Evolutionary conservation across 345 rosid genomes (phyloP), one percentile per base, ranked within the genome.

Genomic region (Salix viminalis): DNA sequence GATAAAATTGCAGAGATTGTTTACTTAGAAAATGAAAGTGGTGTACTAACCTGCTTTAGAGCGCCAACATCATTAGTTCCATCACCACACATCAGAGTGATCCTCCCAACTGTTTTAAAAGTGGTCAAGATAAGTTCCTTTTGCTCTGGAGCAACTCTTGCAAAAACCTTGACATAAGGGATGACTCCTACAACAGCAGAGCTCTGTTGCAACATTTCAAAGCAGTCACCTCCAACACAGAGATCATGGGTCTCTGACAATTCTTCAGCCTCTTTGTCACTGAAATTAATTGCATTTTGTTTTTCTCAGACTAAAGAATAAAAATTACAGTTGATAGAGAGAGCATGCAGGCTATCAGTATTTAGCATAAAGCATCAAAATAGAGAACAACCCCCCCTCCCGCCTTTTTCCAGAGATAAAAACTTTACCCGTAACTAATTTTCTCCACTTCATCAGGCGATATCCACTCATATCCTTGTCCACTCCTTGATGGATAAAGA

Each of bases 61-160:
- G 99, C 99, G 78, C 99, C 99, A n/a, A 96, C 99, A 76, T 96
- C 99, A 89, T 96, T 96, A 56, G 99, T 96, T 39, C 99, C 99
- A 77, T 96, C 99, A 18, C 99, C 99, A 74, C 99, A 96, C 99
- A 96, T 96, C 75, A 96, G 79, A 67, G 99, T 91, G 41, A 90
- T 79, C 82, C 99, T 90, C 80, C 99, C 97, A 32, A 94, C 97
- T 21, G 92, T 84, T 83, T 94, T 96, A 72, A 91, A 92, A 39
- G 99, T 94, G 39, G 93, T 94, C 89, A 94, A 72, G 80, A 96
- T 96, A 41, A 96, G 88, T 82, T 96, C 99, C 73, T 96, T 96
- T 85, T 96, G 99, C 78, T 94, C 95, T 16, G 99, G 98, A 84
- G 99, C 97, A 82, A 96, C 98, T 89, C 99, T 92, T 4, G 99